These are phyloP conservation scores for Taiozyma sp. DNA, from an alignment of 1,139 yeast genomes.

Conservation along the genomic window DNA sequence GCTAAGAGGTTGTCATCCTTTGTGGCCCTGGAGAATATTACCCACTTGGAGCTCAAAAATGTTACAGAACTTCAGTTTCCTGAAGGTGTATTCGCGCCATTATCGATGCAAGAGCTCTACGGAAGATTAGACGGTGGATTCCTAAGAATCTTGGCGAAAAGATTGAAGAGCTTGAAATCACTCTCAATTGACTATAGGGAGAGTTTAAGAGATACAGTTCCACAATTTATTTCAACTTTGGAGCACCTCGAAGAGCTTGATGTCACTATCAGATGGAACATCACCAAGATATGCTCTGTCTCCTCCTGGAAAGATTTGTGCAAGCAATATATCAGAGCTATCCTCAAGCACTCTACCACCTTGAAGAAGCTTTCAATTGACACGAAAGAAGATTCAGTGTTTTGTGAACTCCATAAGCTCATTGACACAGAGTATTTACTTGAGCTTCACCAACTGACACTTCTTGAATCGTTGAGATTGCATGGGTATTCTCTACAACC, in stretches of 20 bases:
- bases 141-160: constrained; percentile 27
- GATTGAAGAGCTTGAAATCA: constrained; percentile 27
- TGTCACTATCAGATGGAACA: constrained; percentile 39
- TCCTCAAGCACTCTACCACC: constrained; percentile 25
- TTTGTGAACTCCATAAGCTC: constrained; percentile 29
- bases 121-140: constrained; percentile 29
- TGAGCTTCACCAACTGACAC: constrained; percentile 22
- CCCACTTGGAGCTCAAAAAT: constrained; percentile 15
- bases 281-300: constrained; percentile 28
- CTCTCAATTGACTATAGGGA: constrained; percentile 44
- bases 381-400: constrained; percentile 32
- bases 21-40: constrained; percentile 8
- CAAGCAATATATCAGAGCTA: constrained; percentile 30
- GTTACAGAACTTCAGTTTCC: constrained; percentile 17
- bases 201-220: constrained; percentile 37
- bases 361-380: constrained; percentile 40
- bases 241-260: constrained; percentile 36
- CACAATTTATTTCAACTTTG: constrained; percentile 31
- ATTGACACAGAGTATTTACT: constrained; percentile 23
- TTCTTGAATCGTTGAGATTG: constrained; percentile 35
- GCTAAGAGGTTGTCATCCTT: constrained; percentile 8
- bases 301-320: constrained; percentile 27
- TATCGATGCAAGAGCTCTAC: constrained; percentile 12
- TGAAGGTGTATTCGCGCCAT: constrained; percentile 5
- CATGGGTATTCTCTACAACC: constrained; percentile 34